Percentiles rank a stretch among this genome's conserved stretches.
Evolutionary conservation across 495 filamentous ascomycete genomes (phyloP).

Genomic region (Xylaria castorea): DNA sequence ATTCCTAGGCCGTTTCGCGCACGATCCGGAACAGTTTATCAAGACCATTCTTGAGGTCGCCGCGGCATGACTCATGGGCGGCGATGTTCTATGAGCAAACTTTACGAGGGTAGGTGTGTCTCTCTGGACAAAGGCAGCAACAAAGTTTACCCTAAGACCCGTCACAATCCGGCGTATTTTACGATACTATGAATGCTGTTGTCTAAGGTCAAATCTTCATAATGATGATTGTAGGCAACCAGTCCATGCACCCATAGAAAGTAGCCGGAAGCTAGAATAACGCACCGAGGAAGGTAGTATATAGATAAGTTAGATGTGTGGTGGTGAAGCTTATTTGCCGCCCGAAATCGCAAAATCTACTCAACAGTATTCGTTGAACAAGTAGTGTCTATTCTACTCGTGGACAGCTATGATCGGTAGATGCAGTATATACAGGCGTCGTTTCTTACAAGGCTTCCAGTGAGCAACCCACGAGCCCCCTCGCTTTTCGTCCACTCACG

Average conservation of each 20-base stretch:
- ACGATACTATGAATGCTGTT: background rate
- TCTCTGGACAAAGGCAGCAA: background rate
- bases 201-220: background rate
- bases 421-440: conserved; percentile 21
- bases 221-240: background rate
- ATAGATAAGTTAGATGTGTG: background rate
- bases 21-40: conserved; percentile 71
- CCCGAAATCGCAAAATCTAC: background rate
- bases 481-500: background rate
- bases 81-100: background rate
- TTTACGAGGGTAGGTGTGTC: background rate
- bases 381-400: conserved; percentile 4
- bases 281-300: background rate
- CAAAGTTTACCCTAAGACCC: background rate
- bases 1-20: conserved; percentile 82
- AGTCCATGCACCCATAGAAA: background rate
- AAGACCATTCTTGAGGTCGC: conserved; percentile 73
- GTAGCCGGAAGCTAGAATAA: background rate
- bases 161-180: background rate
- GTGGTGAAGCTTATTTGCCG: background rate
- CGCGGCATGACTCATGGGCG: conserved; percentile 26
- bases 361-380: background rate
- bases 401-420: background rate
- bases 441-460: background rate
- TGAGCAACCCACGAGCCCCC: background rate